These are phyloP conservation scores for Termitomyces sp. DNA, from an alignment of 1,284 basidiomycete species.

Conservation along the genomic window DNA sequence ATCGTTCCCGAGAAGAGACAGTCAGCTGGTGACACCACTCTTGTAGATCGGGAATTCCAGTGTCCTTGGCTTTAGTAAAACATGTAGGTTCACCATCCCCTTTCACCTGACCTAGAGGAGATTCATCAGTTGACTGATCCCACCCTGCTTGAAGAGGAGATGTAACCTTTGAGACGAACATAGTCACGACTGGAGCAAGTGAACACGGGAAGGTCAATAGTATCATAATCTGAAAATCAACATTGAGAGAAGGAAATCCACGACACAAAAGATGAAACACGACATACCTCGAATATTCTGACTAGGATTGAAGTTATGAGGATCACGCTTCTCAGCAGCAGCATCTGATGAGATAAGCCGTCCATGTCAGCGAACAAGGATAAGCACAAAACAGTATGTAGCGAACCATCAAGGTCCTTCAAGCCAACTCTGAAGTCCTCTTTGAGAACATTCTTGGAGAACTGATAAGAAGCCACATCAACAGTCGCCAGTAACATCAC, in stretches of 20 bases:
- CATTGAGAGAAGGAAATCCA: background rate
- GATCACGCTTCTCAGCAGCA: conserved; percentile 51
- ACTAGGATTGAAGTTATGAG: conserved; percentile 49
- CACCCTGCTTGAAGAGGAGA: conserved; percentile 9
- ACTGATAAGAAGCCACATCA: conserved; percentile 28
- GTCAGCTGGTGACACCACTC: conserved; percentile 56
- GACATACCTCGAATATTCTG: conserved; percentile 42
- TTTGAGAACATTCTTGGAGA: conserved; percentile 51
- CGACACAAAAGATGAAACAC: conserved; percentile 25
- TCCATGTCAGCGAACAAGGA: background rate
- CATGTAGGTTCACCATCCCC: conserved; percentile 55
- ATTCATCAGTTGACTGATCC: background rate
- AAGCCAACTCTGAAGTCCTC: conserved; percentile 55
- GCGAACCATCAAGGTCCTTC: conserved; percentile 51
- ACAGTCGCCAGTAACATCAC: conserved; percentile 2
- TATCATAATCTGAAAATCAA: conserved; percentile 42
- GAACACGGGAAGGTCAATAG: conserved; percentile 58
- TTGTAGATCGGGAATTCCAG: conserved; percentile 52
- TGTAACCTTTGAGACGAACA: conserved; percentile 42
- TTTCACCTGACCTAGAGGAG: conserved; percentile 41
- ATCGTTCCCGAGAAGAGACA: conserved; percentile 47
- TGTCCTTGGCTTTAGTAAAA: conserved; percentile 49
- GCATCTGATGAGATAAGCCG: conserved; percentile 33
- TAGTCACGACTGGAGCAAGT: conserved; percentile 60
- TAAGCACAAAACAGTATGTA: background rate